Conservation (phyloP, 2,329 filamentous ascomycete species). For the Monilinia aucupariae region DNA sequence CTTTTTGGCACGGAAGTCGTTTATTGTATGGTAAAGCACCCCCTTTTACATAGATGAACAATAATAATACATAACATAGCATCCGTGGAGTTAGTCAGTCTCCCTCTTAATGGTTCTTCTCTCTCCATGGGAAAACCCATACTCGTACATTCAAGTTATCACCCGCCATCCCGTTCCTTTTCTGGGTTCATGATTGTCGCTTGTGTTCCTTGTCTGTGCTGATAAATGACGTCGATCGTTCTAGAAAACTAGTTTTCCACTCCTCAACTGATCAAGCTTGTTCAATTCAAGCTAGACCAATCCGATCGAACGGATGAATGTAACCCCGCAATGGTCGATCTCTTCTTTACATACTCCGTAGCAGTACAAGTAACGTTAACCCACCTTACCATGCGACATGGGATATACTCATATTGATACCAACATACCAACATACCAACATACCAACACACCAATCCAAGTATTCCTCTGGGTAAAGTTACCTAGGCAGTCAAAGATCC, state of each 20-base stretch:
- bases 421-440: no score
- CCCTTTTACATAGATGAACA: not conserved
- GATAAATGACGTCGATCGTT: not conserved
- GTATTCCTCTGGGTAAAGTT: no score
- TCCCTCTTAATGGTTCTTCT: no score
- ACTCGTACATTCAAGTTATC: no score
- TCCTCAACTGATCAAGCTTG: not conserved
- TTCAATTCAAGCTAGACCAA: not conserved
- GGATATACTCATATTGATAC: no score
- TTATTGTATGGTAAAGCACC: not conserved
- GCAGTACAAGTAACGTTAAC: no score
- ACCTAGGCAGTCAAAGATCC: not conserved
- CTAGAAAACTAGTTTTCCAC: constrained; percentile 4
- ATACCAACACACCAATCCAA: no score
- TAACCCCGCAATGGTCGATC: not conserved
- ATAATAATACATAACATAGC: not conserved
- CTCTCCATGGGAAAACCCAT: no score
- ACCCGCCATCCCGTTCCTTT: no score
- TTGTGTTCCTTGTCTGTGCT: not conserved
- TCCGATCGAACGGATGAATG: not conserved
- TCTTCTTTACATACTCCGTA: no score
- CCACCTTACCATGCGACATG: no score
- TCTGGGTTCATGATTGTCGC: not conserved
- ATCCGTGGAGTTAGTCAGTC: no score
- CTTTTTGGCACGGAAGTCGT: not conserved